Evolutionary conservation across 2,329 filamentous ascomycete genomes (phyloP).

Genomic region (Curvularia verruculosa): DNA sequence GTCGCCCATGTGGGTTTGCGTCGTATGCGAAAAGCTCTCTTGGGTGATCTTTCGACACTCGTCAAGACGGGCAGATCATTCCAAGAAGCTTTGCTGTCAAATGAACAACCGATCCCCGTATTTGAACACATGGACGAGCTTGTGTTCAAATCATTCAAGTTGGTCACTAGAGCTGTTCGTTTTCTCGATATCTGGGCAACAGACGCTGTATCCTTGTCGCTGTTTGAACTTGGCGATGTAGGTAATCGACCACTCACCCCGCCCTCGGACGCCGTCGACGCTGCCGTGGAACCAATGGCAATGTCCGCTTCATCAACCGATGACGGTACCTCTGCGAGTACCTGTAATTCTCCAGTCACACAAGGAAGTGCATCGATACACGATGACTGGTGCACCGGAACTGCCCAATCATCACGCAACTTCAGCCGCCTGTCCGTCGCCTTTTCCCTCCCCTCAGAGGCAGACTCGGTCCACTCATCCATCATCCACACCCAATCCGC

Average conservation of each 20-base stretch:
- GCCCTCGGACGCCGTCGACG: constrained; percentile 46
- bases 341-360: constrained; percentile 40
- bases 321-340: constrained; percentile 55
- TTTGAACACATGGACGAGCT: constrained; percentile 88
- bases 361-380: constrained; percentile 38
- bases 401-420: constrained; percentile 40
- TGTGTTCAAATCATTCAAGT: constrained; percentile 90
- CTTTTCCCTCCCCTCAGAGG: constrained; percentile 48
- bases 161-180: constrained; percentile 86
- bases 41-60: constrained; percentile 86
- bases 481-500: constrained; percentile 34
- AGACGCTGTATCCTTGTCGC: constrained; percentile 58
- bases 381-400: constrained; percentile 37
- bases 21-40: constrained; percentile 80
- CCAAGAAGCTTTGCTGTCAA: constrained; percentile 69
- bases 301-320: constrained; percentile 32
- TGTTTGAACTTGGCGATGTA: constrained; percentile 42
- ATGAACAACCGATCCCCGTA: constrained; percentile 52
- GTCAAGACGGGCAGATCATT: constrained; percentile 88
- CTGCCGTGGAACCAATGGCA: constrained; percentile 37
- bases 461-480: constrained; percentile 42
- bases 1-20: constrained; percentile 77
- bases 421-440: constrained; percentile 42
- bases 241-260: constrained; percentile 47
- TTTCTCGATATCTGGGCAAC: constrained; percentile 86